Base-by-base conservation (phyloP, 192 early-diverging fungal genomes). In the Chytriomyces sp. region DNA sequence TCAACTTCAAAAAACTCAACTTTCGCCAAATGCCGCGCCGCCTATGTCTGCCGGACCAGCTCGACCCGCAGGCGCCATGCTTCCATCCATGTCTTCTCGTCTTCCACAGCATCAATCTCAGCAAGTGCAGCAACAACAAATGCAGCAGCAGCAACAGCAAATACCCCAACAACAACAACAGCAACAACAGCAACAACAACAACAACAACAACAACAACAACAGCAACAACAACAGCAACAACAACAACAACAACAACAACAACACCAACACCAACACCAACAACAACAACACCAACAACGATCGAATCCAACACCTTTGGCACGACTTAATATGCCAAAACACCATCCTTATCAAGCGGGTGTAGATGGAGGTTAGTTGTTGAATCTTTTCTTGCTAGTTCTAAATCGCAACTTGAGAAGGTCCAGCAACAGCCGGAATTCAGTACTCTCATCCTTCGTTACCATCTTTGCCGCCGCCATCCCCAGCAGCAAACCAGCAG, bases 251-350 rank as follows among this genome's bases (percentile, higher is more conserved):
- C 54, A 30, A 2, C 59, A 37, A 28, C 56, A 58, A 28, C 56
- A 14, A 25, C 56, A 25, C 1, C 28, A 58, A 10, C 59, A 61
- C 17, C 59, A 36, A 31, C 59, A 22, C 14, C 59, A 34, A 17
- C 59, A 61, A 33, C 14, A 17, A 19, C 30, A 8, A 8, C 59
- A 17, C 36, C 28, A 22, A 22, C 30, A 36, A 17, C 12, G n/a
- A n/a, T n/a, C 30, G 31, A 19, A 22, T 61, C 59, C 59, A 30
- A 22, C 59, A 22, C 59, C 59, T n/a, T 34, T 41, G 10, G 62
- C 36, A 12, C 62, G 39, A 7, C 62, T 41, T 41, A 64, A 64
- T 28, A 64, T 39, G n/a, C 36, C 36, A 22, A 39, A 64, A 41
- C 39, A 64, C 40, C 17, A 49, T 3, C 44, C 17, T n/a, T 49